Evolutionary conservation across 768 basidiomycete species (phyloP).

Genomic region (Rhodotorula diobovata): DNA sequence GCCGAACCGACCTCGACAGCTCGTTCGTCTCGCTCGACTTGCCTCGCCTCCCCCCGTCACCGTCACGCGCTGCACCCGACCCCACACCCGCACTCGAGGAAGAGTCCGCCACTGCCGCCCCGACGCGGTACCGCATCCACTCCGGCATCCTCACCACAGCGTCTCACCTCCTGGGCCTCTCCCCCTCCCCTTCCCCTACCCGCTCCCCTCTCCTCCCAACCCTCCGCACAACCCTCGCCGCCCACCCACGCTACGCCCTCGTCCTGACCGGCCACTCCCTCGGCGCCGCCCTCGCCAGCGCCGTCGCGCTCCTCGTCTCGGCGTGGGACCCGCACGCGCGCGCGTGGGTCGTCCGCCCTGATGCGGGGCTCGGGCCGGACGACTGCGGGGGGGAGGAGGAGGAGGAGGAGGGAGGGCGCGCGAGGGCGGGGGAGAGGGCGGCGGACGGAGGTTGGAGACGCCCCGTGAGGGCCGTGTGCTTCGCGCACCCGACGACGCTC

Average conservation of each 20-base stretch:
- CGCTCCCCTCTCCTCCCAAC: constrained; percentile 8
- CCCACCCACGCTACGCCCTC: constrained; percentile 20
- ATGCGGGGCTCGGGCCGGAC: too few species aligned
- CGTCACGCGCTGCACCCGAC: too few species aligned
- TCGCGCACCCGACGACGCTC: constrained; percentile 37
- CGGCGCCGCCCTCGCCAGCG: constrained; percentile 29
- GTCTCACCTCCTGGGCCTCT: constrained; percentile 12
- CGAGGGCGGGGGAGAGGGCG: too few species aligned
- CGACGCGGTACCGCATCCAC: constrained; percentile 17
- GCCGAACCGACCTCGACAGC: constrained; percentile 34
- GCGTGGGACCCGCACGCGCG: neutral
- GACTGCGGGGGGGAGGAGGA: too few species aligned
- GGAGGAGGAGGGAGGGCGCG: too few species aligned
- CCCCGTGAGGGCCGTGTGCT: constrained; percentile 19
- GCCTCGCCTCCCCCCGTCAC: neutral
- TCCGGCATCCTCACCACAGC: constrained; percentile 27
- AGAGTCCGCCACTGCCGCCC: neutral
- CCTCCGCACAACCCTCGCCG: constrained; percentile 14
- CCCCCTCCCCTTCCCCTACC: neutral
- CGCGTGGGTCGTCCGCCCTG: neutral
- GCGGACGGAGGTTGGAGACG: neutral
- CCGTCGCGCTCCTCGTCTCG: constrained; percentile 22
- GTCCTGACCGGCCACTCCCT: constrained; percentile 33
- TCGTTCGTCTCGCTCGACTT: constrained; percentile 11
- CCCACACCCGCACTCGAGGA: too few species aligned